These are phyloP conservation scores for Phoenix roebelenii DNA, from an alignment of 176 grass and related monocot genomes.

Conservation along the genomic window DNA sequence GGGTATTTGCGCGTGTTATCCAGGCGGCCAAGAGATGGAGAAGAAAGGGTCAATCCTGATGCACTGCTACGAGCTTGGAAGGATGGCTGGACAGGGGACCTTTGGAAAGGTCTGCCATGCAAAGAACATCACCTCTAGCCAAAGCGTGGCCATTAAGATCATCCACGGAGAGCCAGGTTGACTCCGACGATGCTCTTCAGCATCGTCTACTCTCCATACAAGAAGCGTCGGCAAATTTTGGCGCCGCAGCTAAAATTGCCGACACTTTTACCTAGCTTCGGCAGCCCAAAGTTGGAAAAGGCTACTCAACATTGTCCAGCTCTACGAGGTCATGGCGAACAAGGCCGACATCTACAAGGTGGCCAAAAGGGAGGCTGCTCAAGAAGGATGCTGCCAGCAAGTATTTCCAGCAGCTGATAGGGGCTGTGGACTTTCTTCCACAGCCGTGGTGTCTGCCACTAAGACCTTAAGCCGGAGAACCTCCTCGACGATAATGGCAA, in stretches of 20 bases:
- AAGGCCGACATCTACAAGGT: conserved; percentile 83
- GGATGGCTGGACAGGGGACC: conserved; percentile 56
- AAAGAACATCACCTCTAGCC: conserved; percentile 37
- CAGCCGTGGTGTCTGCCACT: conserved; percentile 76
- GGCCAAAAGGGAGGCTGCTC: conserved; percentile 37
- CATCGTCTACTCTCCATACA: too few species aligned
- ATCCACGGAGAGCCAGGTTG: conserved; percentile 50
- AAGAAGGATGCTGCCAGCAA: conserved; percentile 50
- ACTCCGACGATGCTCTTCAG: too few species aligned
- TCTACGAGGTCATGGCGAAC: conserved; percentile 92
- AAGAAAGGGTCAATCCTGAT: conserved; percentile 71
- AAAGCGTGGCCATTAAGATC: conserved; percentile 78
- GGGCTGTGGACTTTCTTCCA: conserved; percentile 82
- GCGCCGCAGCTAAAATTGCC: too few species aligned
- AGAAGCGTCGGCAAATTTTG: too few species aligned
- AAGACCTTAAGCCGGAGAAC: conserved; percentile 88
- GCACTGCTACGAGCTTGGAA: conserved; percentile 72
- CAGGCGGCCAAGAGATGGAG: conserved; percentile 37
- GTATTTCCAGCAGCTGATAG: conserved; percentile 74
- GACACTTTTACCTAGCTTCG: too few species aligned
- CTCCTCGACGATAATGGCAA: conserved; percentile 72
- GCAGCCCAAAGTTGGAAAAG: too few species aligned
- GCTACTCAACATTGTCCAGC: conserved; percentile 60
- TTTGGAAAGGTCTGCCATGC: conserved; percentile 91
- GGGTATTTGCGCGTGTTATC: too few species aligned